These are phyloP conservation scores for Persicaria maculosa DNA, from an alignment of 148 eudicot genomes.

Conservation along the genomic window DNA sequence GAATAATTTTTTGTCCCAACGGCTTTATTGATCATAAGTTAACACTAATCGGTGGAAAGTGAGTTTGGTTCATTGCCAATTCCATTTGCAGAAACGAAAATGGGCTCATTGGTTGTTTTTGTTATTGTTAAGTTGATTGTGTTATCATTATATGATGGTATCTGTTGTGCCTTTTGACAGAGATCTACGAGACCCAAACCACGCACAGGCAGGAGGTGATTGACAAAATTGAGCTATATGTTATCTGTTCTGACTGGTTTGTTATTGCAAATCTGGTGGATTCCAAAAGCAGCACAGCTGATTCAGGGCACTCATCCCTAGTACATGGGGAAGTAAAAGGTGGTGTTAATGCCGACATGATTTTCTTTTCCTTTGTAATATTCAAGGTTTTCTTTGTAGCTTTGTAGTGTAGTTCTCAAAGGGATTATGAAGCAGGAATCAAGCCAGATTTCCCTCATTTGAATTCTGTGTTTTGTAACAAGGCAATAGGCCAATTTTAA, in stretches of 20 bases:
- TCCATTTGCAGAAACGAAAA: not conserved
- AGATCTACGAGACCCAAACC: constrained; percentile 26
- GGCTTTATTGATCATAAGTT: not conserved
- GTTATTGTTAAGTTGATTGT: not conserved
- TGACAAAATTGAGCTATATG: not conserved
- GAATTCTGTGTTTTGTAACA: too few relatives aligned
- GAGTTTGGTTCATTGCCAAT: not conserved
- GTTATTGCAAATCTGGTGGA: not conserved
- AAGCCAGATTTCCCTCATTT: too few relatives aligned
- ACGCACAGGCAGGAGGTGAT: constrained; percentile 21
- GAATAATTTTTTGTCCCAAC: not conserved
- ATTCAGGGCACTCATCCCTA: not conserved
- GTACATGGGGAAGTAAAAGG: not conserved
- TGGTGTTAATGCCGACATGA: too few relatives aligned
- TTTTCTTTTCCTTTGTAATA: too few relatives aligned
- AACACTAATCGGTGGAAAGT: not conserved
- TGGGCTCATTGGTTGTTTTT: not conserved
- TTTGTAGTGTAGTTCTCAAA: too few relatives aligned
- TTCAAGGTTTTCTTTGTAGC: too few relatives aligned
- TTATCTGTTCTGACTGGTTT: not conserved
- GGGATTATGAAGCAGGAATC: too few relatives aligned
- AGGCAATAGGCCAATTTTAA: too few relatives aligned
- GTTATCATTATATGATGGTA: not conserved
- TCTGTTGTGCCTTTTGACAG: constrained; percentile 15
- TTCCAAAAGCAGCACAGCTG: not conserved